Conservation (phyloP, 1,284 basidiomycete species). For the Paramarasmius palmivorus region DNA sequence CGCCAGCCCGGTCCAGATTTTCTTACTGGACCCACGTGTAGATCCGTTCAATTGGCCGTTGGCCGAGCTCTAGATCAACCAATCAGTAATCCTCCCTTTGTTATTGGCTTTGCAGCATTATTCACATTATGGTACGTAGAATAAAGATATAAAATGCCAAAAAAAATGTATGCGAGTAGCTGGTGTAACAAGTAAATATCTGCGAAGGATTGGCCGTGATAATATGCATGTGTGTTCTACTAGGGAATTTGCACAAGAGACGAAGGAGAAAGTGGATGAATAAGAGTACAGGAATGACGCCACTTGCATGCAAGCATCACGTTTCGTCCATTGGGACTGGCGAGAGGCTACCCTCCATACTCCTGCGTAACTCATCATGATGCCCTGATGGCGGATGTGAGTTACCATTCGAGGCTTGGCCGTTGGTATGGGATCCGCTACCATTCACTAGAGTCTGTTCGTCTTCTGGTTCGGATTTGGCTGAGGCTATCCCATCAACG, state of each 20-base stretch:
- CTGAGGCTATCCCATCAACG: not conserved
- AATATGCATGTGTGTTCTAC: too few relatives aligned
- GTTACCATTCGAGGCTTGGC: not conserved
- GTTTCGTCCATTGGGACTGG: constrained; percentile 3
- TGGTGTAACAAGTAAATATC: not conserved
- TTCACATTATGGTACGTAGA: too few relatives aligned
- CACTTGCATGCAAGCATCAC: not conserved
- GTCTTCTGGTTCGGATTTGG: not conserved
- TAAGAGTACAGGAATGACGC: not conserved
- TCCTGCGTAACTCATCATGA: not conserved
- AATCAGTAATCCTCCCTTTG: not conserved
- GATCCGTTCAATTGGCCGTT: too few relatives aligned
- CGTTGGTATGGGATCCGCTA: not conserved
- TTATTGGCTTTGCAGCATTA: too few relatives aligned
- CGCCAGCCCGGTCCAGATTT: not conserved
- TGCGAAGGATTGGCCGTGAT: not conserved
- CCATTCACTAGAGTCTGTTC: not conserved
- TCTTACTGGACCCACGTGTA: not conserved
- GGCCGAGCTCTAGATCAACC: not conserved
- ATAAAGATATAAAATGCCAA: too few relatives aligned
- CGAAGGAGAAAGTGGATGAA: too few relatives aligned
- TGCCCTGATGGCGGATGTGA: not conserved
- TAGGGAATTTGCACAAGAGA: too few relatives aligned
- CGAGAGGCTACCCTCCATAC: not conserved
- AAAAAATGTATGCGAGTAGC: too few relatives aligned